Base-by-base conservation (phyloP, 2,329 filamentous ascomycete species). In the Teratosphaeria viscida region DNA sequence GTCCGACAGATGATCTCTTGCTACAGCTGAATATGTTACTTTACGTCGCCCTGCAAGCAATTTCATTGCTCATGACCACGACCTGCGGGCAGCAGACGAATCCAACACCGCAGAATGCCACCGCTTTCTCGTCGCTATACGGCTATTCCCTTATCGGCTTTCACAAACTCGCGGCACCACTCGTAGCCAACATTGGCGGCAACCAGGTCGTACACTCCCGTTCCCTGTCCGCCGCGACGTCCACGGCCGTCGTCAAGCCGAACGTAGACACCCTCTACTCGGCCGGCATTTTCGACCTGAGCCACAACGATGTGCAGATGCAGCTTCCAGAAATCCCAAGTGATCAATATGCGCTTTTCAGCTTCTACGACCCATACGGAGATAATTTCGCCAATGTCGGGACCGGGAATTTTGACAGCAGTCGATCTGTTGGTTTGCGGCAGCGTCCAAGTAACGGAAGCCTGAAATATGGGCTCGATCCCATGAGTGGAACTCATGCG, bases 221-320 rank as follows among this genome's bases (percentile, higher is more conserved):
- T 8, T n/a, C 55, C 16, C 62, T 66, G 8, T 14, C 57, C 0
- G 62, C 60, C 6, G 52, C 65, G 16, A 54, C 29, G 4, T 37
- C 52, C 19, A 55, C 54, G 3, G 52, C n/a, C 5, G 63, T 67
- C 16, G 65, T 68, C 4, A 65, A 63, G 53, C 65, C 66, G 5
- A 68, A 67, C 47, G 60, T 62, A 11, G 66, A 68, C 54, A 68
- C 66, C 10, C n/a, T 67, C 2, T 68, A 67, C 52, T 63, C 64
- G 2, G 56, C 58, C 2, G 54, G 52, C 2, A 58, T 65, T n/a
- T 64, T 59, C 57, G 66, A 67, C 54, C 56, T 68, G n/a, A 62
- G 58, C 53, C 58, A 61, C 19, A 27, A 57, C 14, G 63, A 67
- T 57, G 23, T 67, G 8, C 49, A 54, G 11, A 57, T 67, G 37